Base-by-base conservation (phyloP, 345 rosid species). In the Populus alba region DNA sequence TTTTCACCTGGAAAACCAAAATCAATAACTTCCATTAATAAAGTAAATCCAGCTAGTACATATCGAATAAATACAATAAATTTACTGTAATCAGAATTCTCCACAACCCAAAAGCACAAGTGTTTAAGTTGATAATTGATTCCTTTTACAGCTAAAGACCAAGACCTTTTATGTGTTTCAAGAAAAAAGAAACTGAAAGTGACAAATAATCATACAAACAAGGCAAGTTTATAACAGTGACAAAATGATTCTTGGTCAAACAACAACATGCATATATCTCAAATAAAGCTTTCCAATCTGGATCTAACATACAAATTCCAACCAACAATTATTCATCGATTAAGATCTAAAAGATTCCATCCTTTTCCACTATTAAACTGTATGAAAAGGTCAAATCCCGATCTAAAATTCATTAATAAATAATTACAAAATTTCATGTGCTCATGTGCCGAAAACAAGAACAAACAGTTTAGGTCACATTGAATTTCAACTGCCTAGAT, bases 1-100 rank as follows among this genome's bases (percentile, higher is more conserved):
- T 86, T 92, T 85, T 86, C 90, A 66, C 91, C 98, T 97, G 83
- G 53, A 8, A 71, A 70, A 33, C 23, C 71, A 47, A 61, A 61
- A 68, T 4, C 59, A 81, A 20, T 25, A 71, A 1, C 25, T 9
- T 65, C 27, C 43, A 17, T 81, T 23, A 75, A 37, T 62, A 12
- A 12, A 17, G 27, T 63, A 41, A 68, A 29, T 20, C 6, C 4
- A 31, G 27, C 7, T 23, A 12, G 61, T 1, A 27, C 51, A 8
- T 16, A 2, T 62, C 16, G 43, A 59, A 16, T 5, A 13, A 65
- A 31, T 35, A 10, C 47, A 70, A 31, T 31, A 39, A 68, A 37
- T 49, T 51, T n/a, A 43, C 16, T 37, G 29, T 53, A 41, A 39
- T n/a, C 55, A 39, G 6, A 55, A 57, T 43, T 66, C 38, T 45